Conservation (phyloP, 768 basidiomycete species). For the Trametes cubensis region DNA sequence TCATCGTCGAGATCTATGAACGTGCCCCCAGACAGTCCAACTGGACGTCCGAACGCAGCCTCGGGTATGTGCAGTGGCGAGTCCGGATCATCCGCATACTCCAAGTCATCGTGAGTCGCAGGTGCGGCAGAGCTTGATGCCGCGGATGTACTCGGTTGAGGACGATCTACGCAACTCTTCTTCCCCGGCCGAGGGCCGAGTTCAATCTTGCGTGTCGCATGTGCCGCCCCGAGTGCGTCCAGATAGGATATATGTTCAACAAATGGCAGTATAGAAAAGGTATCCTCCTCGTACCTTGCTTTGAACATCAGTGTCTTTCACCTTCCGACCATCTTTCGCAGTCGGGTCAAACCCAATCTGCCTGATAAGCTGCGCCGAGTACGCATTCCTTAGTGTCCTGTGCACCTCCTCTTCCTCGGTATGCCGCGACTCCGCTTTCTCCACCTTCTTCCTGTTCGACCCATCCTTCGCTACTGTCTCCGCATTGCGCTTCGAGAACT, state of each 20-base stretch:
- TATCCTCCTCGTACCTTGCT: slow-evolving; percentile 53
- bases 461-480: slow-evolving; percentile 26
- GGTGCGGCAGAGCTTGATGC: slow-evolving; percentile 6
- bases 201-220: slow-evolving; percentile 52
- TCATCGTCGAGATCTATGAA: slow-evolving; percentile 35
- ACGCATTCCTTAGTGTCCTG: slow-evolving; percentile 47
- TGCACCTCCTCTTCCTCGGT: slow-evolving; percentile 15
- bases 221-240: slow-evolving; percentile 55
- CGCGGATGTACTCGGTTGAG: slow-evolving; percentile 46
- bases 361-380: slow-evolving; percentile 68
- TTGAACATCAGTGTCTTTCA: slow-evolving; percentile 43
- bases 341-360: slow-evolving; percentile 82
- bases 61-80: slow-evolving; percentile 28
- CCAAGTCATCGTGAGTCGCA: slow-evolving; percentile 13
- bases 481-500: slow-evolving; percentile 41
- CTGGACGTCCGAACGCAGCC: slow-evolving; percentile 17
- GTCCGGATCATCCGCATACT: slow-evolving; percentile 13
- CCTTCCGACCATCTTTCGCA: slow-evolving; percentile 50
- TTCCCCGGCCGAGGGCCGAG: slow-evolving; percentile 69
- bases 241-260: slow-evolving; percentile 42
- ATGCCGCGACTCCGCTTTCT: slow-evolving; percentile 25
- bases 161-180: slow-evolving; percentile 54
- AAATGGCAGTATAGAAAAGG: background rate
- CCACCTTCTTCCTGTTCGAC: slow-evolving; percentile 24
- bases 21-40: slow-evolving; percentile 6